Evolutionary conservation across 495 filamentous ascomycete genomes (phyloP).

Genomic region (Darksidea phi): DNA sequence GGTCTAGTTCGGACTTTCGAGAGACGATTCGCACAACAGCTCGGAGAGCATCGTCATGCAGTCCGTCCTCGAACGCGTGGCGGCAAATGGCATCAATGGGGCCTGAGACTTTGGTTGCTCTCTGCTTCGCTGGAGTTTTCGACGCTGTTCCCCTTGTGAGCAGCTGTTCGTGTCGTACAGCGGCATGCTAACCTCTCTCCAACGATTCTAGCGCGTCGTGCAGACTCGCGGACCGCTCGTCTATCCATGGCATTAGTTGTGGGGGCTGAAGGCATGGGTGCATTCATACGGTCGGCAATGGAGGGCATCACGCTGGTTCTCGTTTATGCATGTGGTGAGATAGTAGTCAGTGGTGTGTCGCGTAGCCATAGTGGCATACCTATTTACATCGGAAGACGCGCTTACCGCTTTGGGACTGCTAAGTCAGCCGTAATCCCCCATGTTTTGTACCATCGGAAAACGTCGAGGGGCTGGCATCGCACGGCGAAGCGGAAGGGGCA

Average conservation of each 20-base stretch:
- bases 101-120: conserved; percentile 33
- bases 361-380: neutral
- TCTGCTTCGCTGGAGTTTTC: conserved; percentile 31
- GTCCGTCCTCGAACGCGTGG: conserved; percentile 64
- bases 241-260: conserved; percentile 18
- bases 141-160: conserved; percentile 26
- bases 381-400: conserved; percentile 12
- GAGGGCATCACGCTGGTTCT: conserved; percentile 31
- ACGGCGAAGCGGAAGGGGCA: too few relatives aligned
- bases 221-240: conserved; percentile 12
- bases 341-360: conserved; percentile 27
- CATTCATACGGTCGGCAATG: conserved; percentile 22
- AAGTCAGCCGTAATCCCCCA: neutral
- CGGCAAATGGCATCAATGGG: conserved; percentile 51
- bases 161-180: neutral
- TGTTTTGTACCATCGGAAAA: neutral
- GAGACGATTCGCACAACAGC: conserved; percentile 68
- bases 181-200: conserved; percentile 29
- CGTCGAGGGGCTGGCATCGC: neutral
- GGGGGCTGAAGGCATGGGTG: neutral
- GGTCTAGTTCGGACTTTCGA: conserved; percentile 67
- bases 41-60: conserved; percentile 58
- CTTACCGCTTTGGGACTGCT: neutral
- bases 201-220: conserved; percentile 29
- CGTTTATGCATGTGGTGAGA: conserved; percentile 26